Conservation (phyloP, 345 rosid genomes). For the Aquilaria sinensis region DNA sequence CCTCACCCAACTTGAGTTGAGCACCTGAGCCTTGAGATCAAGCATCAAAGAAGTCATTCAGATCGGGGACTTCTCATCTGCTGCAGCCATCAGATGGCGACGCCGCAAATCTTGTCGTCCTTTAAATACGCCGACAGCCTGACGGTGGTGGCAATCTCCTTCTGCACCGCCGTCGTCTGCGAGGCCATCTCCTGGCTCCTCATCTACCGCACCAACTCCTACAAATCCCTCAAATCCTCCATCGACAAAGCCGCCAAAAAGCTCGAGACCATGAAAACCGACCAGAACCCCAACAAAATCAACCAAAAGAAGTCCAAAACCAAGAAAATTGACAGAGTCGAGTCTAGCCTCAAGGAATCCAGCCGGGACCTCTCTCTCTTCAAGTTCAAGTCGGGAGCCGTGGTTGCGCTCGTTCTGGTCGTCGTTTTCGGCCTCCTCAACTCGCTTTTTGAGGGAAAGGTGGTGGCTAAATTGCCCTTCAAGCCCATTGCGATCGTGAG, state of each 20-base stretch:
- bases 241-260: constrained; percentile 95
- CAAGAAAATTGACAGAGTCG: constrained; percentile 96
- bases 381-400: constrained; percentile 99
- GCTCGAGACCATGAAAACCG: constrained; percentile 88
- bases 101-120: constrained; percentile 47
- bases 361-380: constrained; percentile 92
- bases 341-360: constrained; percentile 84
- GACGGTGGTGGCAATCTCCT: constrained; percentile 81
- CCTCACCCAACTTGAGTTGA: too few species aligned
- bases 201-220: constrained; percentile 91
- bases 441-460: constrained; percentile 90
- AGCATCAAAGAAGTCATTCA: too few species aligned
- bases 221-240: constrained; percentile 88
- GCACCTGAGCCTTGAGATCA: too few species aligned
- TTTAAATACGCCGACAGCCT: constrained; percentile 75
- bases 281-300: constrained; percentile 42
- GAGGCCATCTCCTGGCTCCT: constrained; percentile 95
- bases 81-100: constrained; percentile 12
- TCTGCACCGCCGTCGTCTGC: constrained; percentile 90
- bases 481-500: constrained; percentile 63
- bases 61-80: too few species aligned
- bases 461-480: constrained; percentile 90
- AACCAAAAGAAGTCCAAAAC: constrained; percentile 68
- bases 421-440: constrained; percentile 86
- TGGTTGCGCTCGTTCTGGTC: constrained; percentile 85